phyloP scores from a whole-genome alignment of 2,329 filamentous ascomycete genomes.

The Cytospora chrysosperma region DNA sequence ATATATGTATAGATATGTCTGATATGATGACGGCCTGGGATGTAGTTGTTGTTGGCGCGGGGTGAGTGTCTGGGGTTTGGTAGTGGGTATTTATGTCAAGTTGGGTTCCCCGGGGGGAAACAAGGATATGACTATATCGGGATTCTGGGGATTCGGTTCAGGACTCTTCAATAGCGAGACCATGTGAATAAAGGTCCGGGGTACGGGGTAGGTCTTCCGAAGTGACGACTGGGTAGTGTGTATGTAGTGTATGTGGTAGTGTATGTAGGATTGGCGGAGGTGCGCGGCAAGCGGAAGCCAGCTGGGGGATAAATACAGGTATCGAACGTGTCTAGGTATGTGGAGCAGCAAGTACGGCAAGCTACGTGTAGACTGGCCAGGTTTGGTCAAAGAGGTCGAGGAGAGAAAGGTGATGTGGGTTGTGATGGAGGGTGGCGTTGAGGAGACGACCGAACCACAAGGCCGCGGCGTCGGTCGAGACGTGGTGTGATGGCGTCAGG shows the following conservation, averaged over 20 bases:
- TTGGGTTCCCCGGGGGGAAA: conserved; percentile 10
- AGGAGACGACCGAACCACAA: conserved; percentile 21
- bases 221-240: conserved; percentile 13
- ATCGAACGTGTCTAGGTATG: not conserved
- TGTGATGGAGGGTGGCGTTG: conserved; percentile 21
- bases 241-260: too few species aligned
- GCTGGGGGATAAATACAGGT: not conserved
- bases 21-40: conserved; percentile 4
- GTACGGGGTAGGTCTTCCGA: conserved; percentile 9
- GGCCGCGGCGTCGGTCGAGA: conserved; percentile 21
- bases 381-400: conserved; percentile 16
- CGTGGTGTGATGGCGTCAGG: conserved; percentile 21
- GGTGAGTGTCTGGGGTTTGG: conserved; percentile 17
- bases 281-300: not conserved
- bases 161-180: conserved; percentile 43
- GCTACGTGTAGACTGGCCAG: conserved; percentile 16
- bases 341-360: not conserved
- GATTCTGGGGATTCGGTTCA: conserved; percentile 23
- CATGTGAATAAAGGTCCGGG: conserved; percentile 34
- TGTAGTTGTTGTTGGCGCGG: conserved; percentile 7
- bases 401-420: conserved; percentile 19
- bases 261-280: conserved; percentile 3
- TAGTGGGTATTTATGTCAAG: conserved; percentile 21
- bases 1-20: not conserved
- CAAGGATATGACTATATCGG: conserved; percentile 21